Percentiles rank a stretch among this genome's conserved stretches.
These are phyloP conservation scores for Hygrophila difformis DNA, from an alignment of 257 asterid species.

Conservation along the genomic window DNA sequence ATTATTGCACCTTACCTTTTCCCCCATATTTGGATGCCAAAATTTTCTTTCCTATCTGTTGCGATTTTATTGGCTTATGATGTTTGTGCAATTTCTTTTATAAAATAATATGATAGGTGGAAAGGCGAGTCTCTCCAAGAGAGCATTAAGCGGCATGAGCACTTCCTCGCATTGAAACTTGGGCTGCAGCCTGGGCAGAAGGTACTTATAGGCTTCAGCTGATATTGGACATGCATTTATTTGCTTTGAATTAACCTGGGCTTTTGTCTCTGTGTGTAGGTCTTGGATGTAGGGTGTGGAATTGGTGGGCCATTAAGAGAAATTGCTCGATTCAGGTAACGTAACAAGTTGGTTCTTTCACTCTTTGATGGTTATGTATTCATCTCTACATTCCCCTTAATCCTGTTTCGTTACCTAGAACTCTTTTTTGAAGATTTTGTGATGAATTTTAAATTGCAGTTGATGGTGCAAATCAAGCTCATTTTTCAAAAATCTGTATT, in stretches of 20 bases:
- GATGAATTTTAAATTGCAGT: constrained; percentile 68
- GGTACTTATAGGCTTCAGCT: constrained; percentile 37
- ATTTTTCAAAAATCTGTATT: too few relatives aligned
- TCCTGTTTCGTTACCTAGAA: neutral
- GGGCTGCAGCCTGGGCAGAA: constrained; percentile 80
- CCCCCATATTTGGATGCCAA: too few relatives aligned
- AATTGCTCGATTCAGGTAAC: constrained; percentile 86
- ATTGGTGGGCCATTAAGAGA: constrained; percentile 97
- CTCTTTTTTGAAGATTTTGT: too few relatives aligned
- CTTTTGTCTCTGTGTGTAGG: constrained; percentile 36
- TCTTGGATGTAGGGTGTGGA: constrained; percentile 98
- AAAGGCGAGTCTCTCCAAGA: constrained; percentile 88
- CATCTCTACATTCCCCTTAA: neutral
- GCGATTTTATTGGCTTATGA: too few relatives aligned
- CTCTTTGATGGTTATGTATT: neutral
- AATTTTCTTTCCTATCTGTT: too few relatives aligned
- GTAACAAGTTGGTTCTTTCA: constrained; percentile 8
- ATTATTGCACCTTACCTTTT: too few relatives aligned
- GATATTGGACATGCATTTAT: too few relatives aligned
- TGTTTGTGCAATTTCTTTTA: too few relatives aligned
- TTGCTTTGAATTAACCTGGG: constrained; percentile 9
- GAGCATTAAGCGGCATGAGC: constrained; percentile 93
- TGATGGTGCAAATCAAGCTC: constrained; percentile 42
- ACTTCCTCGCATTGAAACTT: constrained; percentile 87
- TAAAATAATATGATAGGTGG: constrained; percentile 40